Base-by-base conservation (phyloP, 306 rosid species). In the Gillenia trifoliata region DNA sequence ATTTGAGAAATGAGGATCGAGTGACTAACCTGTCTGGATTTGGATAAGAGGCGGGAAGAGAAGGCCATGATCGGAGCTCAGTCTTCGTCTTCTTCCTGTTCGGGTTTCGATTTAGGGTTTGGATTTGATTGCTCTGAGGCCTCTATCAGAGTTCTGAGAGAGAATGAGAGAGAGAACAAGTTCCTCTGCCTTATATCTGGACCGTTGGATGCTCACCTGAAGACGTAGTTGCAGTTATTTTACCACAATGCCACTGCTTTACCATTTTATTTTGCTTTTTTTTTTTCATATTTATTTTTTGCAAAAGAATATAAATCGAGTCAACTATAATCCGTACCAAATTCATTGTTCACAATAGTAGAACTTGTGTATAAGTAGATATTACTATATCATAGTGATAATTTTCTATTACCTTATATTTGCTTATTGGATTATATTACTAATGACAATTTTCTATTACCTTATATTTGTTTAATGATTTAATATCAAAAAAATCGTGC, bases 1-100 rank as follows among this genome's bases (percentile, higher is more conserved):
- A 71, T 9, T 45, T 22, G 20, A 20, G 75, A 70, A 65, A 63
- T 36, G 26, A 63, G 59, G 75, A 75, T 31, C 43, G 49, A 8
- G 56, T 45, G 31, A 68, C 83, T 22, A 15, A 91, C 98, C 90
- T 82, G 85, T 59, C 66, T 86, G 80, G 93, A 89, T 88, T 90
- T 90, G 83, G 92, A 86, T 30, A 89, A 65, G 77, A 86, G 85
- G 66, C 98, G 93, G 79, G 88, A 75, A 66, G 89, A 72, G 79
- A 89, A 85, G 70, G 98, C 98, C 96, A 93, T 93, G 83, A 81
- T 75, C 80, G 65, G 76, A 78, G 78, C 69, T 77, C 81, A 59
- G 75, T 66, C 29, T 56, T 73, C 71, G 49, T 70, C 47, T 45
- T 79, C 68, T 22, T 73, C 30, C 65, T 70, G 77, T 69, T 81